Conservation (phyloP, 495 filamentous ascomycete species). For the Cudoniella acicularis region DNA sequence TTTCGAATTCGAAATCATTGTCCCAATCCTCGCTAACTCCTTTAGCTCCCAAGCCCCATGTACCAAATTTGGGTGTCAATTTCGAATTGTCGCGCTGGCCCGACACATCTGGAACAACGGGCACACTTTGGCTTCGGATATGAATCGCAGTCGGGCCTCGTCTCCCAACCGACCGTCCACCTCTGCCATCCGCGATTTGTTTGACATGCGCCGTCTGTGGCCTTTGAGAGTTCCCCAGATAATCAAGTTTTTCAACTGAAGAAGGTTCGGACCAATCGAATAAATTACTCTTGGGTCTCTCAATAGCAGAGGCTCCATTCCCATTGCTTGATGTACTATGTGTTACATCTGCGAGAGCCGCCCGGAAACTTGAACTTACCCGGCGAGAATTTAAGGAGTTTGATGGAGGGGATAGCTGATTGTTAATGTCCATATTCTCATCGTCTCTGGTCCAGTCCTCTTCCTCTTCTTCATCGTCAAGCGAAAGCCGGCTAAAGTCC, state of each 20-base stretch:
- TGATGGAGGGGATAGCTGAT: slow-evolving; percentile 52
- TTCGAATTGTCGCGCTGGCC: slow-evolving; percentile 53
- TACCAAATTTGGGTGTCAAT: slow-evolving; percentile 75
- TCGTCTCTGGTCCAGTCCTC: slow-evolving; percentile 59
- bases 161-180: slow-evolving; percentile 69
- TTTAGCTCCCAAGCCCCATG: slow-evolving; percentile 83
- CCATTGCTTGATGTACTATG: slow-evolving; percentile 31
- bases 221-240: slow-evolving; percentile 55
- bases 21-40: slow-evolving; percentile 38
- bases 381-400: slow-evolving; percentile 34
- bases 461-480: slow-evolving; percentile 58
- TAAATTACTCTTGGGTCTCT: slow-evolving; percentile 56
- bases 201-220: slow-evolving; percentile 92
- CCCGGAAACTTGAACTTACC: slow-evolving; percentile 42
- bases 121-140: slow-evolving; percentile 93
- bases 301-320: slow-evolving; percentile 33
- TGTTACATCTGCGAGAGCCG: slow-evolving; percentile 39
- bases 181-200: slow-evolving; percentile 67
- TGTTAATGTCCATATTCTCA: slow-evolving; percentile 44
- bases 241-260: slow-evolving; percentile 49
- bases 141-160: slow-evolving; percentile 75
- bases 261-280: slow-evolving; percentile 87
- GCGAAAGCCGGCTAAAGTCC: slow-evolving; percentile 43
- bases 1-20: slow-evolving; percentile 30
- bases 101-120: slow-evolving; percentile 64